Evolutionary conservation across 176 grass and related monocot genomes (phyloP).

Genomic region (Rhynchospora pubera): DNA sequence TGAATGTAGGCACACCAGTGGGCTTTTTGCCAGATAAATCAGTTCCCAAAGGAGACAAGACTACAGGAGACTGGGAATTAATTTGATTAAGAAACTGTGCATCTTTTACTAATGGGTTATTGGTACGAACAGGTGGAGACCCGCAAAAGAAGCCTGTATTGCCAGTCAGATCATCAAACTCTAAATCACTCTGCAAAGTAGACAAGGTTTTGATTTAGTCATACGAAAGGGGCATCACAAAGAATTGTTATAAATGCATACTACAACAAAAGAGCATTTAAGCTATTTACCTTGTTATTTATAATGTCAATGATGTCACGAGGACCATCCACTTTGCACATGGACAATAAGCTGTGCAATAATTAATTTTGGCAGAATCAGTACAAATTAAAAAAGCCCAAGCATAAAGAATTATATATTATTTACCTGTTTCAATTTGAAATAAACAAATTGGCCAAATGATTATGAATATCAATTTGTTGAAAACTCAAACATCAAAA

Average conservation of each 20-base stretch:
- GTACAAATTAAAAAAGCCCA: not conserved
- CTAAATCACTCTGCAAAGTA: conserved; percentile 46
- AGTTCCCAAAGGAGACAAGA: not conserved
- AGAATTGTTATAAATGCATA: not conserved
- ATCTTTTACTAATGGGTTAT: conserved; percentile 77
- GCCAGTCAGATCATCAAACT: conserved; percentile 43
- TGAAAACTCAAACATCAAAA: too few species aligned
- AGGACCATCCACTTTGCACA: conserved; percentile 42
- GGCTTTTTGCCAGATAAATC: conserved; percentile 47
- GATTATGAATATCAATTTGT: not conserved
- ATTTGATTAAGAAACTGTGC: conserved; percentile 53
- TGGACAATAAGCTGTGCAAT: conserved; percentile 31
- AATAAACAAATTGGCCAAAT: not conserved
- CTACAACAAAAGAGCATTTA: not conserved
- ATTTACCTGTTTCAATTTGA: not conserved
- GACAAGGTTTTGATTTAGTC: not conserved
- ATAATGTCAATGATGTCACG: conserved; percentile 68
- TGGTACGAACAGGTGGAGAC: conserved; percentile 75
- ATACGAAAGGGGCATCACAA: not conserved
- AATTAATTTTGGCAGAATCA: not conserved
- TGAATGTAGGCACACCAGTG: conserved; percentile 52
- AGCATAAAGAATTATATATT: not conserved
- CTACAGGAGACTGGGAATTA: conserved; percentile 50
- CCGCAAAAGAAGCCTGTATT: conserved; percentile 65
- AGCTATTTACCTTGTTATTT: conserved; percentile 47